Evolutionary conservation across 2,329 filamentous ascomycete species (phyloP).

Genomic region (Claviceps purpurea): DNA sequence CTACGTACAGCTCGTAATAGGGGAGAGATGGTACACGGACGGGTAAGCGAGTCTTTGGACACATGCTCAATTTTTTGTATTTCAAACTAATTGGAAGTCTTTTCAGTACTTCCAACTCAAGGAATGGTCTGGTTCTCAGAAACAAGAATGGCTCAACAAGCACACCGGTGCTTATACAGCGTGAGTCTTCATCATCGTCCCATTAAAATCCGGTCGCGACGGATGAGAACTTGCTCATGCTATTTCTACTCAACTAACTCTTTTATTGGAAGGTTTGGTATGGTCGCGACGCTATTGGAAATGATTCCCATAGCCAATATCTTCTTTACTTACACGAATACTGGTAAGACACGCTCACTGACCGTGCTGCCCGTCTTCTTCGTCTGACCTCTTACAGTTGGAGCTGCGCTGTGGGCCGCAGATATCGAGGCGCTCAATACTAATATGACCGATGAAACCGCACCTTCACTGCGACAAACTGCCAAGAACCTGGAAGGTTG

Average conservation of each 20-base stretch:
- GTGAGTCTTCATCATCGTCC: conserved; percentile 33
- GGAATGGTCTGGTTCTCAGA: conserved; percentile 55
- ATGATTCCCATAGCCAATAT: conserved; percentile 74
- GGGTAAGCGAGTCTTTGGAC: conserved; percentile 27
- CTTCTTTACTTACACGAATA: conserved; percentile 81
- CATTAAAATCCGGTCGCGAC: not conserved
- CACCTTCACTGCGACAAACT: conserved; percentile 34
- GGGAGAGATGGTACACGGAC: conserved; percentile 36
- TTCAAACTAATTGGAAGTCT: conserved; percentile 7
- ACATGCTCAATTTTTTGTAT: not conserved
- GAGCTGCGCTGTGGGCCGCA: conserved; percentile 87
- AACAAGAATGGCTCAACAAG: conserved; percentile 53
- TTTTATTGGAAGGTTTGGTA: conserved; percentile 46
- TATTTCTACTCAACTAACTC: conserved; percentile 5
- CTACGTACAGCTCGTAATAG: conserved; percentile 28
- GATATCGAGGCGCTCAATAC: conserved; percentile 55
- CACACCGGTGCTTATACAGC: conserved; percentile 68
- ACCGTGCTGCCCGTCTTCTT: no score
- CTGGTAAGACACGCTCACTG: conserved; percentile 30
- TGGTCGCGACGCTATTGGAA: conserved; percentile 66
- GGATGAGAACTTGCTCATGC: not conserved
- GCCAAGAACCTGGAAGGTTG: conserved; percentile 37
- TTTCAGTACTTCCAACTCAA: conserved; percentile 81
- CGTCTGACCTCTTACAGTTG: conserved; percentile 37
- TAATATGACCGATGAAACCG: conserved; percentile 35